Base-by-base conservation (phyloP, 768 basidiomycete genomes). In the Cyathus striatus region DNA sequence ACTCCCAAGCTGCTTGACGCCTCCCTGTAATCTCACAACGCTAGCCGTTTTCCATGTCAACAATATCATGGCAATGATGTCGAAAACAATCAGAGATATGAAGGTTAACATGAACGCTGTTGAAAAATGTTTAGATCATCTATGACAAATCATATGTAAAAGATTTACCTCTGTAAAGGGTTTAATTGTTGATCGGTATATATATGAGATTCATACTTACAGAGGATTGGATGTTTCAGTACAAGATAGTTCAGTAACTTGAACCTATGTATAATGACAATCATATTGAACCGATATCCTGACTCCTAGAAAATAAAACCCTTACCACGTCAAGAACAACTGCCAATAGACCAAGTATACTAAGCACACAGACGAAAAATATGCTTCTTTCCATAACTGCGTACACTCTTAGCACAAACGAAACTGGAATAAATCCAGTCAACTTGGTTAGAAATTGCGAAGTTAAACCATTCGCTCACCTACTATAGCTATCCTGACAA, bases 61-160 rank as follows among this genome's bases (percentile, higher is more conserved):
- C 35, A 37, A 20, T 37, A 10, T 18, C 3, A 20, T 37, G n/a
- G 35, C 35, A 5, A 20, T 12, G 21, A 37, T 20, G 18, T 37
- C 35, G 35, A 37, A 37, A 10, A 37, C 35, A 20, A 37, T 37
- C 21, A 37, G 35, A 10, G 35, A 37, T 13, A 37, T 13, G 5
- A 37, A 37, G 14, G 35, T 37, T 10, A 37, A 20, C 3, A 37
- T 20, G 35, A 37, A 37, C n/a, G 35, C 35, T 37, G n/a, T 37
- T 12, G 13, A 10, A 20, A 20, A 37, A n/a, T 13, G n/a, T n/a
- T n/a, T n/a, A n/a, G n/a, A n/a, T n/a, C n/a, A n/a, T n/a, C n/a
- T n/a, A n/a, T 3, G 18, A n/a, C 10, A 20, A 20, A 37, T n/a
- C 3, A 10, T 20, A 10, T 10, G 18, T 10, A 37, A 37, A n/a